These are phyloP conservation scores for Mycena amicta DNA, from an alignment of 768 basidiomycete genomes.

Conservation along the genomic window DNA sequence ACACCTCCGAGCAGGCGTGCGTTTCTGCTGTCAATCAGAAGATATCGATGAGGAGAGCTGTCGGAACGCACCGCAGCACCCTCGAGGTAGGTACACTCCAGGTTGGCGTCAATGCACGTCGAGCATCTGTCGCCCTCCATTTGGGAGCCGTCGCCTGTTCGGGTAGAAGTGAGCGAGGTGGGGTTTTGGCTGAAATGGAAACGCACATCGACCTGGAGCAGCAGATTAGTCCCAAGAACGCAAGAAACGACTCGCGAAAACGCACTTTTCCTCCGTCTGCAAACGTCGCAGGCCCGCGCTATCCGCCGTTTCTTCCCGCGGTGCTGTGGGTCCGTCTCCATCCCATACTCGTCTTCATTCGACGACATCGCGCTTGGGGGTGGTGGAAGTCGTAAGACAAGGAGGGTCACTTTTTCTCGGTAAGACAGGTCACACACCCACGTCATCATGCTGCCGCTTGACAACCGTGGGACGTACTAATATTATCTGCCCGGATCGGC, in stretches of 20 bases:
- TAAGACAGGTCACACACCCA: too few relatives aligned
- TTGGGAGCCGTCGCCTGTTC: conserved; percentile 13
- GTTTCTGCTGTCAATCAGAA: neutral
- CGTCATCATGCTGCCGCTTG: too few relatives aligned
- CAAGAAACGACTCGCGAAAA: neutral
- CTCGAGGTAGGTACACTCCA: conserved; percentile 13
- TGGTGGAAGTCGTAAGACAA: too few relatives aligned
- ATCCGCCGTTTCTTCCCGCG: conserved; percentile 1
- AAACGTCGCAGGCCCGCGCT: neutral
- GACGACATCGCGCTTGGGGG: too few relatives aligned
- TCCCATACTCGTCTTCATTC: neutral
- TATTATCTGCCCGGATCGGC: too few relatives aligned
- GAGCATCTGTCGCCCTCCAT: conserved; percentile 4
- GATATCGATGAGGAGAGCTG: neutral
- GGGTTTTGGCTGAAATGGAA: neutral
- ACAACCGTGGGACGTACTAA: too few relatives aligned
- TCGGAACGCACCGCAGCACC: neutral
- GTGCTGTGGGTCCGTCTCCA: neutral
- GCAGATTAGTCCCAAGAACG: neutral
- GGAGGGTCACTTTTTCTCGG: too few relatives aligned
- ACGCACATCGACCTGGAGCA: neutral
- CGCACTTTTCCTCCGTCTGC: neutral
- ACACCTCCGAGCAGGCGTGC: conserved; percentile 1
- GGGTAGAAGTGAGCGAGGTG: neutral
- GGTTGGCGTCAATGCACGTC: conserved; percentile 9